Evolutionary conservation across 495 filamentous ascomycete species (phyloP).

Genomic region (Gamarada debralockiae): DNA sequence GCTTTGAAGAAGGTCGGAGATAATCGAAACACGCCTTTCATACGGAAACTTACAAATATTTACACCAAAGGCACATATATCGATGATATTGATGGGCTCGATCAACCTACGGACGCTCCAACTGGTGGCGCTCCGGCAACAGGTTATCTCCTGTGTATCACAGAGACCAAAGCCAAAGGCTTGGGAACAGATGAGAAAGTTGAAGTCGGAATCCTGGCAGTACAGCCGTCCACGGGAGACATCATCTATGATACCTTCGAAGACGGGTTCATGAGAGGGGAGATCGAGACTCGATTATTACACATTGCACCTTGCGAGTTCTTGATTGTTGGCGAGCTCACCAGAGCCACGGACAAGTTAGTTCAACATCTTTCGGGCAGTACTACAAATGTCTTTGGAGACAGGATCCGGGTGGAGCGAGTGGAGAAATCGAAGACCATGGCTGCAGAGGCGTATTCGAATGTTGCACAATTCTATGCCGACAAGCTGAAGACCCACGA

Average conservation of each 20-base stretch:
- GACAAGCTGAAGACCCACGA: slow-evolving; percentile 63
- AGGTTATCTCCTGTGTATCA: slow-evolving; percentile 90
- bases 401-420: slow-evolving; percentile 79
- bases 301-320: slow-evolving; percentile 97
- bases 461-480: slow-evolving; percentile 93
- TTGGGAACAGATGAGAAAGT: slow-evolving; percentile 91
- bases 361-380: slow-evolving; percentile 86
- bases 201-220: slow-evolving; percentile 86
- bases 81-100: slow-evolving; percentile 84
- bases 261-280: slow-evolving; percentile 96
- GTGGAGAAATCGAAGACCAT: slow-evolving; percentile 74
- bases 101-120: slow-evolving; percentile 41
- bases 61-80: slow-evolving; percentile 99
- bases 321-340: slow-evolving; percentile 89
- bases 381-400: slow-evolving; percentile 86
- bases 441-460: slow-evolving; percentile 78
- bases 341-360: slow-evolving; percentile 90
- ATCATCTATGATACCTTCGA: slow-evolving; percentile 97
- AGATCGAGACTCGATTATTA: slow-evolving; percentile 89
- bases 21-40: slow-evolving; percentile 90
- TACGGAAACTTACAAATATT: slow-evolving; percentile 88
- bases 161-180: slow-evolving; percentile 81
- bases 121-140: slow-evolving; percentile 63
- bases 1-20: slow-evolving; percentile 94
- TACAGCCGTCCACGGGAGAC: slow-evolving; percentile 93